Evolutionary conservation across 306 rosid species (phyloP).

Genomic region (Potentilla sterilis): DNA sequence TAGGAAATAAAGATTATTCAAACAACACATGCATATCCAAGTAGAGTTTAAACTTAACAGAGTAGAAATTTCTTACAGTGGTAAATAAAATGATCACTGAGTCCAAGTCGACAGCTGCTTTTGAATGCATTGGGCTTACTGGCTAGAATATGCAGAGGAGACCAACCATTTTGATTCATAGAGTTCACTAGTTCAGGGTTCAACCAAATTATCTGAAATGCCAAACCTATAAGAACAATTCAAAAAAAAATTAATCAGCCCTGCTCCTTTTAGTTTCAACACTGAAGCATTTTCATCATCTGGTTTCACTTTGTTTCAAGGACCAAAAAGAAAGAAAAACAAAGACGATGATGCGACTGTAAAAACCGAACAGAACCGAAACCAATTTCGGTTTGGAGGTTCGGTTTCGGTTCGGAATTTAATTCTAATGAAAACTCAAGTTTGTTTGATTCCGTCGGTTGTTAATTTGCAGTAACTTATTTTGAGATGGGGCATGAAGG

Average conservation of each 20-base stretch:
- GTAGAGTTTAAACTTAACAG: not conserved
- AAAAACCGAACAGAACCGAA: not conserved
- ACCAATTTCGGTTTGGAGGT: not conserved
- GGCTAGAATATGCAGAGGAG: slow-evolving; percentile 30
- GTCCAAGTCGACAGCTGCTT: slow-evolving; percentile 17
- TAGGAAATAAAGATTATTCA: not conserved
- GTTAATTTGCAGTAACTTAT: not conserved
- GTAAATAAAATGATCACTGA: slow-evolving; percentile 20
- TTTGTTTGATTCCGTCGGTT: not conserved
- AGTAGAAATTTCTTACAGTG: slow-evolving; percentile 8
- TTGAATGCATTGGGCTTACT: slow-evolving; percentile 29
- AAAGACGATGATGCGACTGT: not conserved
- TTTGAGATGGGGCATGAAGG: not conserved
- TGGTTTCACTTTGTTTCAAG: not conserved
- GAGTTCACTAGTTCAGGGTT: slow-evolving; percentile 17
- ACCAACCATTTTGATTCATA: slow-evolving; percentile 21
- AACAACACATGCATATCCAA: not conserved
- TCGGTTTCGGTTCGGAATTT: not conserved
- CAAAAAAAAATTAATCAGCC: not conserved
- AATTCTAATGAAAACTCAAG: not conserved
- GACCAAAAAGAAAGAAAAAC: not conserved
- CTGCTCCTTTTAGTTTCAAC: not conserved
- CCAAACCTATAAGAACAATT: slow-evolving; percentile 18
- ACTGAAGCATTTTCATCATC: not conserved
- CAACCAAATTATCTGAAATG: slow-evolving; percentile 11